Conservation (phyloP, 352 stramenopile genomes). For the Phytopythium montanum region DNA sequence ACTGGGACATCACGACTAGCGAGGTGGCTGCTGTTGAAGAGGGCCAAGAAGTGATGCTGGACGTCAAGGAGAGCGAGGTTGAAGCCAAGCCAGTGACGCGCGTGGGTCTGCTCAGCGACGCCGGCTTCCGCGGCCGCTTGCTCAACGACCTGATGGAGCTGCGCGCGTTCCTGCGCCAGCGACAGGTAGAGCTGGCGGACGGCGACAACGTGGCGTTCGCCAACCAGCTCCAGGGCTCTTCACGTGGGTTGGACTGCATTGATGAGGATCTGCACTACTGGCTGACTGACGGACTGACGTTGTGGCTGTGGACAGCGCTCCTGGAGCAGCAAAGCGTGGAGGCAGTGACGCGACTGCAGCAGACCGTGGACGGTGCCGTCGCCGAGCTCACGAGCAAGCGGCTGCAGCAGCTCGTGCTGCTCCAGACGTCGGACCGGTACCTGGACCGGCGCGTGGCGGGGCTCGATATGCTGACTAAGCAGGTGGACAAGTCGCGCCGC, state of each 20-base stretch:
- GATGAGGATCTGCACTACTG: not conserved
- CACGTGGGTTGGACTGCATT: slow-evolving; percentile 18
- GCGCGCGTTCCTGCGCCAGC: slow-evolving; percentile 57
- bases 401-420: slow-evolving; percentile 70
- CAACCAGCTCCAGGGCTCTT: slow-evolving; percentile 70
- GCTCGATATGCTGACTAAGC: slow-evolving; percentile 67
- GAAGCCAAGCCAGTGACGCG: slow-evolving; percentile 23
- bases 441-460: slow-evolving; percentile 65
- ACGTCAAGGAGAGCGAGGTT: slow-evolving; percentile 7
- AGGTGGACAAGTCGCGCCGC: slow-evolving; percentile 65
- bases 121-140: slow-evolving; percentile 51
- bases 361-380: slow-evolving; percentile 37
- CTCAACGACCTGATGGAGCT: slow-evolving; percentile 80
- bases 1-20: slow-evolving; percentile 70
- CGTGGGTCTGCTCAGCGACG: slow-evolving; percentile 47
- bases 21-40: slow-evolving; percentile 23
- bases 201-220: slow-evolving; percentile 57
- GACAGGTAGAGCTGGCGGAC: slow-evolving; percentile 38
- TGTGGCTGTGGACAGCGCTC: slow-evolving; percentile 23
- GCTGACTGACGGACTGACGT: slow-evolving; percentile 12
- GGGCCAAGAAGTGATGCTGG: slow-evolving; percentile 7
- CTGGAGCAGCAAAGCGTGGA: slow-evolving; percentile 66
- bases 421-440: slow-evolving; percentile 72
- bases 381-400: slow-evolving; percentile 56
- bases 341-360: slow-evolving; percentile 36